A percentile compares a stretch with the other conserved stretches of the same genome.
Evolutionary conservation across 192 early-diverging fungal genomes (phyloP).

Genomic region (Linnemannia hyalina): DNA sequence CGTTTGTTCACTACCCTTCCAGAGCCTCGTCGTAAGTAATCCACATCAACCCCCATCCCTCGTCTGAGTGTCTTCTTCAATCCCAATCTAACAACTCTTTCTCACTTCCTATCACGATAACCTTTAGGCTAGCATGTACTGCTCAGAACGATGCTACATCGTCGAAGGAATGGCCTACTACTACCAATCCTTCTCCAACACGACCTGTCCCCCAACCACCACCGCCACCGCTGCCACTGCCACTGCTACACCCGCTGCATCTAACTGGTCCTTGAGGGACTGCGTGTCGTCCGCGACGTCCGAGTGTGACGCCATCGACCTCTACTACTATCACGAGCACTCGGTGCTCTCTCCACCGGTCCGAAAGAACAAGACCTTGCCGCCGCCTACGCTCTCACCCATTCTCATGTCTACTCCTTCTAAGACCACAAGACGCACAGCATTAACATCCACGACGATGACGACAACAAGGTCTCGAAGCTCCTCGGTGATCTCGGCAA

Average conservation of each 20-base stretch:
- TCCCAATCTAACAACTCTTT: not conserved
- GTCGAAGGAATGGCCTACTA: slow-evolving; percentile 12
- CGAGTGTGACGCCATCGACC: not conserved
- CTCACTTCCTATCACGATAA: not conserved
- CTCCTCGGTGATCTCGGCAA: not conserved
- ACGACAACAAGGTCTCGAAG: not conserved
- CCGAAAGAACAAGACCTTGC: slow-evolving; percentile 38
- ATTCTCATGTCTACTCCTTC: slow-evolving; percentile 18
- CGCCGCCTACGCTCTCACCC: slow-evolving; percentile 36
- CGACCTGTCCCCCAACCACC: not conserved
- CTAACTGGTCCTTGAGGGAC: not conserved
- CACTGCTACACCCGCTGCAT: not conserved
- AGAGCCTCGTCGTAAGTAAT: not conserved
- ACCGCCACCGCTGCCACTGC: not conserved
- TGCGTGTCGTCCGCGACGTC: not conserved
- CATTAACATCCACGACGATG: not conserved
- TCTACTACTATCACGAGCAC: not conserved
- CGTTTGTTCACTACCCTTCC: slow-evolving; percentile 2
- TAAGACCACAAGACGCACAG: not conserved
- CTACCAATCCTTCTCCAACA: not conserved
- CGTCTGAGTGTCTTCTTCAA: not conserved
- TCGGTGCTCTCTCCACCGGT: not conserved
- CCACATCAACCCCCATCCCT: not conserved
- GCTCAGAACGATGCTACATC: slow-evolving; percentile 13
- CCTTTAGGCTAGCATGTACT: slow-evolving; percentile 6